Conservation (phyloP, 768 basidiomycete species). For the Mycena indigotica region DNA sequence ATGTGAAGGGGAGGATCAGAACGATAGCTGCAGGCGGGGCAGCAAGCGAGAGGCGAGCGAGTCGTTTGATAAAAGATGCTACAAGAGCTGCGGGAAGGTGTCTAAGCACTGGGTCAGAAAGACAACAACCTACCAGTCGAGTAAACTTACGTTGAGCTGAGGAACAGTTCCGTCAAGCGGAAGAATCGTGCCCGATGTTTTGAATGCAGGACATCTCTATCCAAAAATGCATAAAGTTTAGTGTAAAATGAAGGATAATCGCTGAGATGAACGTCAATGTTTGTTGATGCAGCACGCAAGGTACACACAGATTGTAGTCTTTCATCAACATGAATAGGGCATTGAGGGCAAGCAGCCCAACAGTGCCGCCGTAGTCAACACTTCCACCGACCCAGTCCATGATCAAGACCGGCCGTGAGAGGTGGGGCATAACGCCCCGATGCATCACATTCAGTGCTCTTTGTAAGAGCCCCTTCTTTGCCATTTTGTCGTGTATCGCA, state of each 20-base stretch:
- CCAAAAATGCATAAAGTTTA: constrained; percentile 86
- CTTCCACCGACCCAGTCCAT: constrained; percentile 92
- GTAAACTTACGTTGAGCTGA: constrained; percentile 85
- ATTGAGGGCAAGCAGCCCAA: constrained; percentile 89
- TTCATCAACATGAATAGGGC: constrained; percentile 89
- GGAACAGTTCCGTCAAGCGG: constrained; percentile 85
- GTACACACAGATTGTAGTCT: constrained; percentile 86
- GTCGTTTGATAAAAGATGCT: constrained; percentile 92
- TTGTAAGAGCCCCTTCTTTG: constrained; percentile 46
- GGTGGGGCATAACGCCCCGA: constrained; percentile 77
- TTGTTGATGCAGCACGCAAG: constrained; percentile 3
- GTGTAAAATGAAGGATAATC: constrained; percentile 97
- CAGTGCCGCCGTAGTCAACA: constrained; percentile 80
- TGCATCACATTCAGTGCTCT: constrained; percentile 80
- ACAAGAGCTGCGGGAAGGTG: constrained; percentile 90
- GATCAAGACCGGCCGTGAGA: constrained; percentile 75
- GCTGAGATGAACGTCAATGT: constrained; percentile 43
- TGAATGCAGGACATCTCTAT: constrained; percentile 84
- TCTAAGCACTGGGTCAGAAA: constrained; percentile 30
- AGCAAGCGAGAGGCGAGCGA: constrained; percentile 78
- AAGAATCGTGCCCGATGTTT: constrained; percentile 96
- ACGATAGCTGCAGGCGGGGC: constrained; percentile 91
- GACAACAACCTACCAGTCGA: constrained; percentile 4
- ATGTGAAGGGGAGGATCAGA: constrained; percentile 89
- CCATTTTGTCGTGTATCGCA: constrained; percentile 34